phyloP scores from a whole-genome alignment of 768 basidiomycete species.

The Russula sp. region DNA sequence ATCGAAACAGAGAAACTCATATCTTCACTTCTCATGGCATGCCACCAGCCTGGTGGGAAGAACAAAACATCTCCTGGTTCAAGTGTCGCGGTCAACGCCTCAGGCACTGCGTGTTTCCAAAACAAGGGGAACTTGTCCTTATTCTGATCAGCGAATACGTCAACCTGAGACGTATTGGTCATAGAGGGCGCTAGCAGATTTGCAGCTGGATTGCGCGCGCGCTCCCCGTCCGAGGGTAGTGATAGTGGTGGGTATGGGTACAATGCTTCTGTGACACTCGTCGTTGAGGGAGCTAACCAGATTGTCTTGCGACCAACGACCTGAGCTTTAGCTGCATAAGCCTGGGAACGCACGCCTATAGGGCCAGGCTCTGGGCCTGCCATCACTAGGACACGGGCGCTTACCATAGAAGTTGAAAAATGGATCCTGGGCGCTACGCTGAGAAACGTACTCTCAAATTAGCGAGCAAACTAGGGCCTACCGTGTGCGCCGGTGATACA shows the following conservation, averaged over 20 bases:
- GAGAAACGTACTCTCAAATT: constrained; percentile 8
- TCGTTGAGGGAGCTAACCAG: constrained; percentile 73
- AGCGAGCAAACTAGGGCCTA: constrained; percentile 36
- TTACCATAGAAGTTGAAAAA: constrained; percentile 88
- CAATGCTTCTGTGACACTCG: constrained; percentile 51
- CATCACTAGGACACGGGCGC: constrained; percentile 22
- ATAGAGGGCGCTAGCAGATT: constrained; percentile 43
- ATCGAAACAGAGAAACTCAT: constrained; percentile 85
- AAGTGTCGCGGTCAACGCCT: constrained; percentile 57
- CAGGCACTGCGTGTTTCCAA: constrained; percentile 47
- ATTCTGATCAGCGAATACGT: constrained; percentile 55
- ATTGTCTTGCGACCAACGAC: constrained; percentile 84
- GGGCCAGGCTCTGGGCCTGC: background rate
- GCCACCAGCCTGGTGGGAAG: constrained; percentile 94
- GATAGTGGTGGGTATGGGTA: constrained; percentile 40
- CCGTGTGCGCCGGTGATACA: constrained; percentile 84
- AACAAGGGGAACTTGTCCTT: constrained; percentile 45
- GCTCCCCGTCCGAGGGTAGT: constrained; percentile 9
- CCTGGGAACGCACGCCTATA: background rate
- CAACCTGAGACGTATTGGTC: constrained; percentile 76
- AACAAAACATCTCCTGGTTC: constrained; percentile 81
- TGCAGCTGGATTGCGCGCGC: constrained; percentile 35
- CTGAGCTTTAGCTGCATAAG: constrained; percentile 53
- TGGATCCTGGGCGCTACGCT: constrained; percentile 59
- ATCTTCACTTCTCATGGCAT: constrained; percentile 79